A percentile compares a stretch with the other conserved stretches of the same genome.
Conservation (phyloP, 768 basidiomycete genomes). For the Pleurotus tuber-regium region DNA sequence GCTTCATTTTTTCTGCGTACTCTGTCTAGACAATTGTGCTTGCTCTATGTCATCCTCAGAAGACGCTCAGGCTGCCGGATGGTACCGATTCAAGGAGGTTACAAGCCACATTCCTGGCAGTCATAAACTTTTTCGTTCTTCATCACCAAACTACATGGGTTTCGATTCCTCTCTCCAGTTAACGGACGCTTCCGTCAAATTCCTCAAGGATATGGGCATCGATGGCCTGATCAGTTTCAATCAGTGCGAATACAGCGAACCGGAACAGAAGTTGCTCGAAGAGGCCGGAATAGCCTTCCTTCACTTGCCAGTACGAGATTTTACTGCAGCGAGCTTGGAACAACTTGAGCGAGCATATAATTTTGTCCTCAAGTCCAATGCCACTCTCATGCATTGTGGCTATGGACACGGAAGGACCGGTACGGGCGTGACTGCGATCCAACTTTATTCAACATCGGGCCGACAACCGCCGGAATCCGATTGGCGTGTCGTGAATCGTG, state of each 20-base stretch:
- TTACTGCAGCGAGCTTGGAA: conserved; percentile 16
- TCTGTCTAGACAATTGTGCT: too few relatives aligned
- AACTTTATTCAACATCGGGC: conserved; percentile 3
- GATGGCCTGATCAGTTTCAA: conserved; percentile 21
- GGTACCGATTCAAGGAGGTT: conserved; percentile 17
- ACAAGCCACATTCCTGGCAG: conserved; percentile 11
- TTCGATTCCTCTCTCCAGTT: conserved; percentile 16
- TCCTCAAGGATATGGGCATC: conserved; percentile 14
- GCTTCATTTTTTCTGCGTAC: too few relatives aligned
- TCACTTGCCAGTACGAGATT: conserved; percentile 20
- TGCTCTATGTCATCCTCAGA: background rate
- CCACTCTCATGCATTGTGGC: conserved; percentile 12
- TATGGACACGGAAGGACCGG: conserved; percentile 16
- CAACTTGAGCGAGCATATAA: conserved; percentile 16
- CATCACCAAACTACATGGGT: conserved; percentile 19
- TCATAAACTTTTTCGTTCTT: conserved; percentile 20
- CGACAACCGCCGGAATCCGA: background rate
- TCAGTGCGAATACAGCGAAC: conserved; percentile 10
- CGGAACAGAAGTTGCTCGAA: conserved; percentile 11
- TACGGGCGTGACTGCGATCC: conserved; percentile 14
- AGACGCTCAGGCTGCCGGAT: conserved; percentile 9
- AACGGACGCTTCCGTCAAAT: conserved; percentile 14
- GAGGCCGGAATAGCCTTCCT: conserved; percentile 13
- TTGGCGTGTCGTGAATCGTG: background rate
- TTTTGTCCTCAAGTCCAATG: conserved; percentile 20